Percentiles rank a stretch among this genome's conserved stretches.
phyloP scores from a whole-genome alignment of 352 stramenopile species.

The Globisporangium paroecandrum region DNA sequence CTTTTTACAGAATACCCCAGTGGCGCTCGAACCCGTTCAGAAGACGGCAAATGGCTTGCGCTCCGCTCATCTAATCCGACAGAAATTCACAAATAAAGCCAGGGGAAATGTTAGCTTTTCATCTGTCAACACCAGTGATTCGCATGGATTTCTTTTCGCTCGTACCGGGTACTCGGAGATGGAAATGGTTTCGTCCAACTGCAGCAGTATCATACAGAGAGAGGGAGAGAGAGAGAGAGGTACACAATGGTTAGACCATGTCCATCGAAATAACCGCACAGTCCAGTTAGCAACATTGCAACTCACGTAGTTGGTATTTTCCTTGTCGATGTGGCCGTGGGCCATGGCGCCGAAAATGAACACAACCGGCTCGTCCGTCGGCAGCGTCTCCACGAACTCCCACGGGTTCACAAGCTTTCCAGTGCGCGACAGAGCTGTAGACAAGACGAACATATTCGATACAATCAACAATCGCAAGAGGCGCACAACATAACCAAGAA shows the following conservation, averaged over 20 bases:
- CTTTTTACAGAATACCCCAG: constrained; percentile 96
- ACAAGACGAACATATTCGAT: constrained; percentile 1
- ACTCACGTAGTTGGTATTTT: constrained; percentile 96
- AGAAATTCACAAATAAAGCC: neutral
- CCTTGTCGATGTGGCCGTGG: constrained; percentile 93
- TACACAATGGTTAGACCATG: neutral
- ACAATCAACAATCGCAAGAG: neutral
- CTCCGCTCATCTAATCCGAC: constrained; percentile 86
- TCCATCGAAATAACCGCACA: neutral
- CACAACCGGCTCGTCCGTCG: constrained; percentile 91
- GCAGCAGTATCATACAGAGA: constrained; percentile 14
- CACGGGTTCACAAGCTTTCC: constrained; percentile 94
- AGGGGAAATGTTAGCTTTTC: neutral
- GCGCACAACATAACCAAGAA: neutral
- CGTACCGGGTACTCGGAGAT: constrained; percentile 96
- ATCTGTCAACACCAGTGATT: neutral
- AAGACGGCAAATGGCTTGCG: constrained; percentile 95
- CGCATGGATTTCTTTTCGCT: neutral
- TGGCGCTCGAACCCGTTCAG: constrained; percentile 97
- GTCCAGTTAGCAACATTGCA: neutral
- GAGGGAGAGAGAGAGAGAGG: neutral
- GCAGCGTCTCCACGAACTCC: constrained; percentile 92
- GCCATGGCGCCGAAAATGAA: constrained; percentile 99
- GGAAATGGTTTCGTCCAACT: constrained; percentile 96
- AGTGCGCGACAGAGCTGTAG: constrained; percentile 86